Conservation (phyloP, 2,329 filamentous ascomycete genomes). For the Trichoderma koningiopsis region DNA sequence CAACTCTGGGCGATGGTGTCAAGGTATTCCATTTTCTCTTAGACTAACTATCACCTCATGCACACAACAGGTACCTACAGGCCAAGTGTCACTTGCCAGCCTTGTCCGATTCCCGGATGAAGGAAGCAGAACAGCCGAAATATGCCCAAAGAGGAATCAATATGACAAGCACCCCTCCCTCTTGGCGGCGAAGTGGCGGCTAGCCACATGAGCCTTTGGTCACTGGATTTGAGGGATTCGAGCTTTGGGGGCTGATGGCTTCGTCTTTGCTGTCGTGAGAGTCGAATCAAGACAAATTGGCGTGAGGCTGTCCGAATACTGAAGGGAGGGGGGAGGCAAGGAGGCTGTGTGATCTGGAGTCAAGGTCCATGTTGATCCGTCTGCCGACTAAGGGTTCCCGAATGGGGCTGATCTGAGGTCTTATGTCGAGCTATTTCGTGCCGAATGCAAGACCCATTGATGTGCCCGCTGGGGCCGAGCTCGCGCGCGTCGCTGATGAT, state of each 20-base stretch:
- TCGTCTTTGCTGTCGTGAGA: background rate
- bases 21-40: background rate
- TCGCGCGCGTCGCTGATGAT: constrained; percentile 23
- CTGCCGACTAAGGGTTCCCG: constrained; percentile 12
- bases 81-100: constrained; percentile 8
- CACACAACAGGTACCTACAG: background rate
- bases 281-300: background rate
- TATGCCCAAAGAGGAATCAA: constrained; percentile 11
- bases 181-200: constrained; percentile 26
- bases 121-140: background rate
- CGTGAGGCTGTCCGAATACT: background rate
- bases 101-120: background rate
- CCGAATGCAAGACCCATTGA: constrained; percentile 24
- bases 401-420: constrained; percentile 24
- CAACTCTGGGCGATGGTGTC: background rate
- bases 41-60: background rate
- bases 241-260: background rate
- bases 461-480: constrained; percentile 22
- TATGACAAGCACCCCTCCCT: constrained; percentile 18
- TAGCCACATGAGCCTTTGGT: constrained; percentile 34
- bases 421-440: constrained; percentile 21
- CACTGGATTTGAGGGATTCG: constrained; percentile 31
- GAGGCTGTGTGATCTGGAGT: constrained; percentile 18
- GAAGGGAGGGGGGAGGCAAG: background rate
- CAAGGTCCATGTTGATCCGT: constrained; percentile 10